Evolutionary conservation across 441 rosid genomes (phyloP).

Genomic region (Euphorbia schlechtendalii): DNA sequence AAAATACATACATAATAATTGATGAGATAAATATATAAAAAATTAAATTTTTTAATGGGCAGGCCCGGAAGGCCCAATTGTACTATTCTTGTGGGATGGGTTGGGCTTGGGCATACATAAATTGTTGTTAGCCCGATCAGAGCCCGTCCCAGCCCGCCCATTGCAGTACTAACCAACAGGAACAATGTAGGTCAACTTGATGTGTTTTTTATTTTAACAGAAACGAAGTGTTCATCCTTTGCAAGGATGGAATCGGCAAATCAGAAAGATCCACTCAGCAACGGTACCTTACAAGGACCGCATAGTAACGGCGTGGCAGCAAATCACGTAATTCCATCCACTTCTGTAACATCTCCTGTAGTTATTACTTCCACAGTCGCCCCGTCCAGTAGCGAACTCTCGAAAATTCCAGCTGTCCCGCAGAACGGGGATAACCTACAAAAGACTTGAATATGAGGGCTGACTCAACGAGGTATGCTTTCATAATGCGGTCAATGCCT

Average conservation of each 20-base stretch:
- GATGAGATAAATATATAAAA: too few relatives aligned
- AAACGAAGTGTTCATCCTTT: conserved; percentile 52
- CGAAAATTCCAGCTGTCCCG: conserved; percentile 30
- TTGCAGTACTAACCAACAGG: too few relatives aligned
- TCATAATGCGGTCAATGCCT: too few relatives aligned
- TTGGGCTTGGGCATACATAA: too few relatives aligned
- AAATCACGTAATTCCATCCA: conserved; percentile 29
- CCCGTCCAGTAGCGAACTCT: conserved; percentile 24
- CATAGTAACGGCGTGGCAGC: conserved; percentile 34
- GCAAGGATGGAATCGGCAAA: conserved; percentile 53
- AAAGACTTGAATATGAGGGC: conserved; percentile 29
- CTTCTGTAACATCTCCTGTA: conserved; percentile 28
- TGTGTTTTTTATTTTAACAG: conserved; percentile 30
- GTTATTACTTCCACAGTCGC: conserved; percentile 18
- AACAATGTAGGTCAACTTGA: too few relatives aligned
- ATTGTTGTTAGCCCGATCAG: too few relatives aligned
- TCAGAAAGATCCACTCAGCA: conserved; percentile 33
- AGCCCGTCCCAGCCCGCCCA: too few relatives aligned
- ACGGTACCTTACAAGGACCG: conserved; percentile 33
- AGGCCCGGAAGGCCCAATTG: too few relatives aligned
- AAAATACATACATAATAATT: too few relatives aligned
- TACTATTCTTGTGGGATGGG: too few relatives aligned
- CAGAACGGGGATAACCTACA: conserved; percentile 46
- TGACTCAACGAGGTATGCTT: conserved; percentile 26
- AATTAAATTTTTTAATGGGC: too few relatives aligned